These are phyloP conservation scores for Theobroma grandiflorum DNA, from an alignment of 441 rosid genomes.

Conservation along the genomic window DNA sequence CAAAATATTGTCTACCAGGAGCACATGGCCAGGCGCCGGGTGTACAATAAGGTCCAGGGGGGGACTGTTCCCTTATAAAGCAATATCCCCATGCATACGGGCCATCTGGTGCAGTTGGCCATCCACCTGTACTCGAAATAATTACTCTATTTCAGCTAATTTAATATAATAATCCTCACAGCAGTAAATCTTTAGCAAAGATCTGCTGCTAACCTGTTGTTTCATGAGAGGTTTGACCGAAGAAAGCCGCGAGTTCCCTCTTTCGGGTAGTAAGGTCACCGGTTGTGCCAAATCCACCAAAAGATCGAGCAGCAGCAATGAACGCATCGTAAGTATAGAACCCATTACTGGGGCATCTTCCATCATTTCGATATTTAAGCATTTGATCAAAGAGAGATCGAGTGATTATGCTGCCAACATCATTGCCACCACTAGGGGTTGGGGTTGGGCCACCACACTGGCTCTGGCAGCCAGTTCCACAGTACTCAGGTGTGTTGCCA, in stretches of 20 bases:
- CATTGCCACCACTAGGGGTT: slow-evolving; percentile 29
- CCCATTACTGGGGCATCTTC: slow-evolving; percentile 46
- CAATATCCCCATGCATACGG: slow-evolving; percentile 69
- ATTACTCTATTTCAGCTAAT: background rate
- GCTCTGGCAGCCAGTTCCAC: slow-evolving; percentile 24
- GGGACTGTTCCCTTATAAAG: slow-evolving; percentile 46
- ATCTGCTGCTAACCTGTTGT: slow-evolving; percentile 47
- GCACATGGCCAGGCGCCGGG: slow-evolving; percentile 54
- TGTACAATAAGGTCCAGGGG: slow-evolving; percentile 44
- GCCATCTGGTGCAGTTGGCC: slow-evolving; percentile 63
- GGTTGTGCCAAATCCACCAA: slow-evolving; percentile 55
- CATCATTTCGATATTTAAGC: slow-evolving; percentile 56
- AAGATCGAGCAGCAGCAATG: slow-evolving; percentile 50
- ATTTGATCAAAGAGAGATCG: slow-evolving; percentile 45
- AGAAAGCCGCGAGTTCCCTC: slow-evolving; percentile 70
- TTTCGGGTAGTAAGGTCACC: slow-evolving; percentile 48
- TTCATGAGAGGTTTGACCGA: slow-evolving; percentile 65
- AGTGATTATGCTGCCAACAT: slow-evolving; percentile 40
- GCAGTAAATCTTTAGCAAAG: background rate
- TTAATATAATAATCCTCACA: background rate
- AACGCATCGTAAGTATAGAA: slow-evolving; percentile 67
- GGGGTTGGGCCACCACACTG: slow-evolving; percentile 8
- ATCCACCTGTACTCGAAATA: slow-evolving; percentile 38
- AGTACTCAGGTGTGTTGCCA: slow-evolving; percentile 8
- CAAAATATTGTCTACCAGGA: slow-evolving; percentile 53